These are phyloP conservation scores for Trichophyton benhamiae DNA, from an alignment of 2,329 filamentous ascomycete genomes.

Conservation along the genomic window DNA sequence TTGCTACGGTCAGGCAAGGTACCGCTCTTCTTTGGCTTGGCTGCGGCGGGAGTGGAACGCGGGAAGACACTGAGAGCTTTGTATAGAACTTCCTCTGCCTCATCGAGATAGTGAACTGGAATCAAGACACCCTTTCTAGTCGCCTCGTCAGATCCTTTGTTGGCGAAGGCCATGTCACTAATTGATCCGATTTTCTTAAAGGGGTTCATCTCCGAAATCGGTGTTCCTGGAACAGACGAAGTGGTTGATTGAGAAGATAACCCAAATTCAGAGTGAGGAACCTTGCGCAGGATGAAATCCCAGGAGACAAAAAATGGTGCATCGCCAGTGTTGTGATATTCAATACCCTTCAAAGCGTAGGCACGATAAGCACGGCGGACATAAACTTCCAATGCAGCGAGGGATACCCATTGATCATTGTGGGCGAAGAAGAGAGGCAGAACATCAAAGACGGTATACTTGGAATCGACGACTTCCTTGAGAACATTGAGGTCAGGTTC, in stretches of 20 bases:
- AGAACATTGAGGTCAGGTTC: constrained; percentile 82
- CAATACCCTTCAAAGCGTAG: constrained; percentile 77
- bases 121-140: constrained; percentile 87
- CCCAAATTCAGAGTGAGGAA: constrained; percentile 82
- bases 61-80: constrained; percentile 79
- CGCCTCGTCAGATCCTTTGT: constrained; percentile 61
- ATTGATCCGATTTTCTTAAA: constrained; percentile 87
- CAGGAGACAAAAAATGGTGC: constrained; percentile 72
- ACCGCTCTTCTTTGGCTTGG: constrained; percentile 50
- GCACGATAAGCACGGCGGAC: constrained; percentile 93
- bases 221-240: constrained; percentile 73
- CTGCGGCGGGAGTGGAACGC: constrained; percentile 42
- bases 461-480: constrained; percentile 96
- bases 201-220: constrained; percentile 46
- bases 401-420: constrained; percentile 82
- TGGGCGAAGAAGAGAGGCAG: constrained; percentile 90
- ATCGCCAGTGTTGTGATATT: constrained; percentile 67
- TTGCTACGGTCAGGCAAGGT: constrained; percentile 63
- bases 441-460: constrained; percentile 97
- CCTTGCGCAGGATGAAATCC: constrained; percentile 92
- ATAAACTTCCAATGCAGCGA: constrained; percentile 91
- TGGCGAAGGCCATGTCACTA: constrained; percentile 73
- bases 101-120: constrained; percentile 84
- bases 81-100: constrained; percentile 73
- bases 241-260: constrained; percentile 61